Base-by-base conservation (phyloP, 805 yeast genomes). In the Starmerella gropengiesseri region DNA sequence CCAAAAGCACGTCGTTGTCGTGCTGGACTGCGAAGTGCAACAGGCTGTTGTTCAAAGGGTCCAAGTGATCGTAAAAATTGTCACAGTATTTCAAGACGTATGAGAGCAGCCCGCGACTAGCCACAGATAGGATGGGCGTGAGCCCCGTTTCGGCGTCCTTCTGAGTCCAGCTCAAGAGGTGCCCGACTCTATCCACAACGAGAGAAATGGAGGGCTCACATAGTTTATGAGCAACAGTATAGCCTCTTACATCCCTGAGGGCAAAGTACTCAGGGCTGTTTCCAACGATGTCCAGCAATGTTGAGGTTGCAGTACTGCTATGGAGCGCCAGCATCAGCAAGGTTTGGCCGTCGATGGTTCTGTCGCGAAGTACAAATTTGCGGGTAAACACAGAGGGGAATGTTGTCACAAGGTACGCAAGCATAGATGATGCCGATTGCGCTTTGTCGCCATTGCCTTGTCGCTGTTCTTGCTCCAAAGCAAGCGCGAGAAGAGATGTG, bases 201-300 rank as follows among this genome's bases (percentile, higher is more conserved):
- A 16, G 16, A 2, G 9, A 7, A 4, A 34, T 16, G 7, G 14
- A 8, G 11, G 29, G 29, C 50, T 78, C 77, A 48, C 76, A 74
- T 14, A 85, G 57, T 50, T 80, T 78, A 57, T 87, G 95, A 0
- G 87, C 95, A 5, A 76, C 65, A 2, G 77, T 69, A 40, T 94
- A 67, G 2, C 73, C 68, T 43, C 68, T 61, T 7, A 51, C 56
- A 56, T 87, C 94, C 2, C 52, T 49, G 7, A 54, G 53, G 47
- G 73, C 72, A 42, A 77, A 61, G 54, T 77, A 84, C 1, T 50
- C 49, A 2, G 51, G 40, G 20, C 71, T 62, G 48, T 80, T 91
- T 3, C 59, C 57, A 0, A 55, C 40, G 22, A 64, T 27, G 2
- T 83, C 50, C 0, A 73, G 57, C 3, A 84, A 45, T 3, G 66